Percentiles rank a stretch among this genome's conserved stretches.
Conservation (phyloP, 192 early-diverging fungal species). For the Lobosporangium transversale region DNA sequence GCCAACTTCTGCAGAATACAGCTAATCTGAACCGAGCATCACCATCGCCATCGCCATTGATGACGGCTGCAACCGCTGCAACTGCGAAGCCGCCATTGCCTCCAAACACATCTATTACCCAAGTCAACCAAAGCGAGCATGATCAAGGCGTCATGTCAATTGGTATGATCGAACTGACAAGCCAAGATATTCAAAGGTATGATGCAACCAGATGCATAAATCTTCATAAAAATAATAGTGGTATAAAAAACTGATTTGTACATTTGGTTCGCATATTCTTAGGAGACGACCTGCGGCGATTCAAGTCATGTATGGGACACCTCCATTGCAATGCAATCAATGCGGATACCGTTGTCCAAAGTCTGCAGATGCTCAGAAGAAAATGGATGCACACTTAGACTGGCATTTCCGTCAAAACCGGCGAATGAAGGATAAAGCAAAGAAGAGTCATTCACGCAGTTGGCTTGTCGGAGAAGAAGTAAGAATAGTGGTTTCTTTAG, state of each 20-base stretch:
- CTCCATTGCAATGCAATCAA: constrained; percentile 89
- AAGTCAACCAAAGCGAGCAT: constrained; percentile 21
- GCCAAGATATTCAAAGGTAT: constrained; percentile 59
- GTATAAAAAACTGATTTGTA: no score
- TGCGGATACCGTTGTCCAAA: constrained; percentile 87
- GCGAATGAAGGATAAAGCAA: constrained; percentile 83
- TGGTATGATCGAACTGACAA: constrained; percentile 58
- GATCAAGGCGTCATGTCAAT: constrained; percentile 40
- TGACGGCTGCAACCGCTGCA: constrained; percentile 16
- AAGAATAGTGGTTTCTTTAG: no score
- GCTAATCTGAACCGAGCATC: constrained; percentile 17
- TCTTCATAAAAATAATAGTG: no score
- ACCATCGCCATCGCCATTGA: constrained; percentile 19
- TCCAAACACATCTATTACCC: constrained; percentile 5
- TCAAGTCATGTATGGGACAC: constrained; percentile 76
- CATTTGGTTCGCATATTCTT: no score
- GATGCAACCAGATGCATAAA: neutral
- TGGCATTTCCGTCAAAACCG: constrained; percentile 97
- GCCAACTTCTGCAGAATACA: constrained; percentile 29
- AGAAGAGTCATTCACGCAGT: constrained; percentile 82
- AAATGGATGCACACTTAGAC: constrained; percentile 89
- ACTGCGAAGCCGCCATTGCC: neutral
- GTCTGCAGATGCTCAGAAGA: constrained; percentile 70
- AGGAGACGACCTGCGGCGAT: constrained; percentile 66
- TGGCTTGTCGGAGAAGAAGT: constrained; percentile 85